Base-by-base conservation (phyloP, 163 green algal genomes). In the Scenedesmus sp. region DNA sequence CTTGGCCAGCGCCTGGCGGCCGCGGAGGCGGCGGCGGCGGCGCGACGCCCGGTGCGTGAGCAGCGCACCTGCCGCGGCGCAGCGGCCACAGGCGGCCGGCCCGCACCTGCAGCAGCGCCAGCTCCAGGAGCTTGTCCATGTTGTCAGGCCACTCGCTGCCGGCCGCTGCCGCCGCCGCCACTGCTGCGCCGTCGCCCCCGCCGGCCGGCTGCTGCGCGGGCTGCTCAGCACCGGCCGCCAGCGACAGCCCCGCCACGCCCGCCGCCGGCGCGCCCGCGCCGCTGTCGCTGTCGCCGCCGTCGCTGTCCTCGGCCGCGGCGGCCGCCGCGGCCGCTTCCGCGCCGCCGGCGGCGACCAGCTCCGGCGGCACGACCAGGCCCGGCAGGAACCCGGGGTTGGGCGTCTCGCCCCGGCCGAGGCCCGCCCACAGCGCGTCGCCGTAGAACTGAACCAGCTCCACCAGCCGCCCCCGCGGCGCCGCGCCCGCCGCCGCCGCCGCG, bases 91-190 rank as follows among this genome's bases (percentile, higher is more conserved):
- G 33, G 1, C 1, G 50, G 10, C 9, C 24, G 6, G 22, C 62
- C 34, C 14, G 15, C 62, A 70, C 62, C 62, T 92, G 87, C 69
- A 93, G 80, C 70, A 92, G 71, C 4, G 60, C 62, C 39, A 60
- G 24, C 82, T 92, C 79, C 70, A 93, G 28, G 31, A 92, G 77
- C 24, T 78, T 65, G 6, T 93, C 89, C 87, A 93, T 91, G 36
- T 91, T 86, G 44, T 28, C 74, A 64, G 33, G 67, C 29, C 63
- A 34, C 51, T 45, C 70, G 53, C 47, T 54, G 26, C 62, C 75
- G 42, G 2, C 53, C 28, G 42, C 60, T 67, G 60, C 60, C 26
- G 45, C 60, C 63, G 58, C 45, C 4, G 44, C 62, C 20, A 57
- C 28, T 18, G 6, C 24, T 60, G 4, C 26, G 22, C 11, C 17